Conservation (phyloP, 2,329 filamentous ascomycete genomes). For the Ilyonectria destructans region DNA sequence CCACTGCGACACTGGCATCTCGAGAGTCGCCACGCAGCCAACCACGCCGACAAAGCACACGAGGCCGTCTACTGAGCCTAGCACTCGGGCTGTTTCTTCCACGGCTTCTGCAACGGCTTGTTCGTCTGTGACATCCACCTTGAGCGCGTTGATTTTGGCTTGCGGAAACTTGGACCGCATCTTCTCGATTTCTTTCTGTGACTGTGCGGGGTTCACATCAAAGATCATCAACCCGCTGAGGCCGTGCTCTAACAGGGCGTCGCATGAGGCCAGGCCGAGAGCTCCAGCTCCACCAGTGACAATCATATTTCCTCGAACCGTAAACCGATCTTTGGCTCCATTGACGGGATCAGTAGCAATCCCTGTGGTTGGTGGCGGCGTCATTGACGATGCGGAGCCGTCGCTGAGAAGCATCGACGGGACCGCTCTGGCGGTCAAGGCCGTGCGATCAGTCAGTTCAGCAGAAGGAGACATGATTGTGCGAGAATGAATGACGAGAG, state of each 20-base stretch:
- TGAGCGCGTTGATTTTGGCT: constrained; percentile 27
- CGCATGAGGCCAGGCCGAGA: constrained; percentile 60
- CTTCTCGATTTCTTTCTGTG: constrained; percentile 46
- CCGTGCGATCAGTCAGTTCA: constrained; percentile 19
- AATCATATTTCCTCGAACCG: constrained; percentile 47
- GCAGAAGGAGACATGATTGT: constrained; percentile 18
- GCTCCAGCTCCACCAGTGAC: constrained; percentile 72
- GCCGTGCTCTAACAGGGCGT: constrained; percentile 79
- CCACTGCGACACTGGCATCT: constrained; percentile 73
- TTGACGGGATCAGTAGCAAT: constrained; percentile 7
- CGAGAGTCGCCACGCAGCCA: constrained; percentile 72
- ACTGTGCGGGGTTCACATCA: constrained; percentile 67
- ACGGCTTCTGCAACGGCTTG: constrained; percentile 29
- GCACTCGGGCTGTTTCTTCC: constrained; percentile 6
- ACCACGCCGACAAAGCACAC: constrained; percentile 68
- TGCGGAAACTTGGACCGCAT: constrained; percentile 34
- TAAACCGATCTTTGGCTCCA: constrained; percentile 28
- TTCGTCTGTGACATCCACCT: constrained; percentile 40
- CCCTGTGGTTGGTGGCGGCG: constrained; percentile 10
- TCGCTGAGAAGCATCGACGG: constrained; percentile 30
- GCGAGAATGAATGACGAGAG: neutral
- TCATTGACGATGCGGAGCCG: constrained; percentile 30
- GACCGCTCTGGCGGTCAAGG: constrained; percentile 19
- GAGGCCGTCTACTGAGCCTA: constrained; percentile 33
- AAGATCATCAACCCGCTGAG: constrained; percentile 72